Base-by-base conservation (phyloP, 176 grass and related monocot species). In the Cymbopogon citratus region DNA sequence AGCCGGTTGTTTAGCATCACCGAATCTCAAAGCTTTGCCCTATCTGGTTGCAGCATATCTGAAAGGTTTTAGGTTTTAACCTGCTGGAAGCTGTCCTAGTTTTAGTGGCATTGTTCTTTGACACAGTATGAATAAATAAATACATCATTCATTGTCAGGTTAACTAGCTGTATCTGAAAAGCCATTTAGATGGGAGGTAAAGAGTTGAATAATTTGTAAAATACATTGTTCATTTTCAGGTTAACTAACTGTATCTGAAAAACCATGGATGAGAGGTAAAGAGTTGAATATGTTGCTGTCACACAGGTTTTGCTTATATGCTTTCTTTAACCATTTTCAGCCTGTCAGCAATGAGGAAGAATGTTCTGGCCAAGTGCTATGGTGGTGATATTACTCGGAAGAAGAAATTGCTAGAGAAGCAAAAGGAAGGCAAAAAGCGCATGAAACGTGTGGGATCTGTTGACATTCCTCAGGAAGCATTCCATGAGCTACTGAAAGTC, bases 381-480 rank as follows among this genome's bases (percentile, higher is more conserved):
- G 95, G 95, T n/a, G 92, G 95, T 63, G 95, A 98, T 76, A 84
- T 98, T 68, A 98, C 95, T 28, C 84, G 92, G 31, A 98, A 98
- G 85, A 98, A 90, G 81, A 98, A 98, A 66, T 91, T 98, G 84
- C 74, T 98, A 70, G 95, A 98, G 80, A 98, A 98, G 82, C 92
- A 98, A 69, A 98, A 98, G 84, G 95, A 98, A 89, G 95, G 95
- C 71, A 98, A 98, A 73, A 98, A 98, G 68, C 86, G 95, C 40
- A 98, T 98, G 95, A 98, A 98, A 85, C 95, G 95, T 26, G 92
- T 98, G n/a, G 95, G 95, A 21, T 98, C 95, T 15, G 92, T 98
- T 1, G 95, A 98, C 40, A 93, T 98, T 67, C 95, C 92, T 51
- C 95, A 98, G 87, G 95, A 98, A 80, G 95, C 95, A 63, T 98